These are phyloP conservation scores for Peniophora sp. DNA, from an alignment of 1,284 basidiomycete genomes.

Conservation along the genomic window DNA sequence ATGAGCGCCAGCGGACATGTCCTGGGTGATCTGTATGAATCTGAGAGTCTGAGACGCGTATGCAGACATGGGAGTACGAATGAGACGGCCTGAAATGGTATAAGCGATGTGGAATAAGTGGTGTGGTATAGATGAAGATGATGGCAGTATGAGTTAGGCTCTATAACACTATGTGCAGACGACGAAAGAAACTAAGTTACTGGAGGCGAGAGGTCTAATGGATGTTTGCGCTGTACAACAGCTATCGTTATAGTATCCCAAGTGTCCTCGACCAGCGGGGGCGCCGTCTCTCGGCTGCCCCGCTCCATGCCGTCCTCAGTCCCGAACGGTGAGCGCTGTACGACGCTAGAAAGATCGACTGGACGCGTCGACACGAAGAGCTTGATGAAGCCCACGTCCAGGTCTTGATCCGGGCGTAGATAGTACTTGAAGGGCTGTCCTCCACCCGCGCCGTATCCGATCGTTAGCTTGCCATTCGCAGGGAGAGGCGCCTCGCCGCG, in stretches of 20 bases:
- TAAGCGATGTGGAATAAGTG: too few species aligned
- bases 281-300: neutral
- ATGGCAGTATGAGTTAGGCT: too few species aligned
- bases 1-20: too few species aligned
- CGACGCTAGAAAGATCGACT: constrained; percentile 15
- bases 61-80: too few species aligned
- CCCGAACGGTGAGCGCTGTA: constrained; percentile 17
- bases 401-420: constrained; percentile 14
- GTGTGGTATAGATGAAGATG: too few species aligned
- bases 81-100: too few species aligned
- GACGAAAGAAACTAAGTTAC: too few species aligned
- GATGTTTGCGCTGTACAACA: neutral
- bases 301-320: too few species aligned
- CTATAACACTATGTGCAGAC: too few species aligned
- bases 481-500: constrained; percentile 15
- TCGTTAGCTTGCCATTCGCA: constrained; percentile 16
- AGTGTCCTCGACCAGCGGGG: neutral
- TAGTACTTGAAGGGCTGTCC: constrained; percentile 20
- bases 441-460: constrained; percentile 24
- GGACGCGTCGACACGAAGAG: constrained; percentile 22
- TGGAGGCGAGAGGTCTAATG: too few species aligned
- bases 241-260: neutral
- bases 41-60: too few species aligned
- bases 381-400: constrained; percentile 26
- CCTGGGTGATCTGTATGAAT: too few species aligned